These are phyloP conservation scores for Rubus idaeus DNA, from an alignment of 306 rosid genomes.

Conservation along the genomic window DNA sequence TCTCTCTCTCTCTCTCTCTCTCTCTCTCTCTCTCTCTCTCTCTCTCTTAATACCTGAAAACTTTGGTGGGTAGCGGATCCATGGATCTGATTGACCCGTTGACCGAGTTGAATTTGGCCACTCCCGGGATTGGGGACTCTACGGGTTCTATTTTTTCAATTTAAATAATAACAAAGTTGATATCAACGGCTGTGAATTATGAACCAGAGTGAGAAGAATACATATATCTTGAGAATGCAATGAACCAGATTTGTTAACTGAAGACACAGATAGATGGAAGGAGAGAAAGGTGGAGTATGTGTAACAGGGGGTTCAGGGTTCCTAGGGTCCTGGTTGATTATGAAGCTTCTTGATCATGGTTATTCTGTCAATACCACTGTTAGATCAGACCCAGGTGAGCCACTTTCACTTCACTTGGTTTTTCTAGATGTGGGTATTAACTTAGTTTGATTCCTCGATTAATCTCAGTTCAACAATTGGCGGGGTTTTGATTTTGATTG, in stretches of 20 bases:
- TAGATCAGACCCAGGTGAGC: conserved; percentile 41
- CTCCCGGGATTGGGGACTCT: too few relatives aligned
- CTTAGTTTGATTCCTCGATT: background rate
- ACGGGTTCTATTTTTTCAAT: too few relatives aligned
- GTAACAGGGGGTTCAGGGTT: conserved; percentile 57
- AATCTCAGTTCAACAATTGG: background rate
- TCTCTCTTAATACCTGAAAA: too few relatives aligned
- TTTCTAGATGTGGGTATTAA: background rate
- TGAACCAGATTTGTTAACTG: background rate
- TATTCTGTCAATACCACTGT: conserved; percentile 49
- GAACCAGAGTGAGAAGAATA: too few relatives aligned
- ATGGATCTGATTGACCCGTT: too few relatives aligned
- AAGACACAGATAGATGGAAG: conserved; percentile 15
- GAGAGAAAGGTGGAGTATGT: conserved; percentile 40
- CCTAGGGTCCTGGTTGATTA: conserved; percentile 50
- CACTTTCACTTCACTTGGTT: background rate
- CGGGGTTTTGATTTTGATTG: background rate
- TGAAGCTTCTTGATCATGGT: conserved; percentile 50
- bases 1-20: too few relatives aligned
- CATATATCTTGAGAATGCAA: background rate
- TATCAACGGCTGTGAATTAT: too few relatives aligned
- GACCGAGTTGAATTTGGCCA: too few relatives aligned
- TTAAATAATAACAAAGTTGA: too few relatives aligned
- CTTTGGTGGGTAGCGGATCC: too few relatives aligned
- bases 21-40: too few relatives aligned